These are phyloP conservation scores for Posidonia oceanica DNA, from an alignment of 116 monocot genomes.

Conservation along the genomic window DNA sequence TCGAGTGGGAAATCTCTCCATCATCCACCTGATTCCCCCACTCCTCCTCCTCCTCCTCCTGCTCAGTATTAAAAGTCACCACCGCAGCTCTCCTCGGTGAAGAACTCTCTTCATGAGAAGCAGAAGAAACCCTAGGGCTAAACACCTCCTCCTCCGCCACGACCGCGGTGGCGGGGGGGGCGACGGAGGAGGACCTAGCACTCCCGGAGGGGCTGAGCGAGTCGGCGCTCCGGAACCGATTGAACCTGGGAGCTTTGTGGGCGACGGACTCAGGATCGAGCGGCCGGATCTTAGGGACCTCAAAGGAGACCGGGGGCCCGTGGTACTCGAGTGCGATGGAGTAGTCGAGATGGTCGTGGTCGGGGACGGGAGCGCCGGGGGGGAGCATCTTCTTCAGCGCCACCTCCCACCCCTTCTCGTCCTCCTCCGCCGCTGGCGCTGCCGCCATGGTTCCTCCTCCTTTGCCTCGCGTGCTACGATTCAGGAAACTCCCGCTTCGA, in stretches of 20 bases:
- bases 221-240: not conserved
- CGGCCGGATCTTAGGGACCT: constrained; percentile 9
- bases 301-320: constrained; percentile 18
- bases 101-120: not conserved
- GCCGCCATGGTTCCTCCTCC: not conserved
- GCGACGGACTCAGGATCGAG: constrained; percentile 10
- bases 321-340: constrained; percentile 38
- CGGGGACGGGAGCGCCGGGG: constrained; percentile 21
- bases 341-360: constrained; percentile 39
- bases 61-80: constrained; percentile 10
- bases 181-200: not conserved
- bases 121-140: constrained; percentile 8
- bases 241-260: not conserved
- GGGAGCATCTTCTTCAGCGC: constrained; percentile 12
- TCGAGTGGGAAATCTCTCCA: not conserved
- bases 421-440: not conserved
- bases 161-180: not conserved
- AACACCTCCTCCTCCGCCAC: constrained; percentile 2
- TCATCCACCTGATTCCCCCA: not conserved
- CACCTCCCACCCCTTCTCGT: constrained; percentile 14
- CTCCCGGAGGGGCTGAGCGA: not conserved
- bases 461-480: not conserved
- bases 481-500: not conserved
- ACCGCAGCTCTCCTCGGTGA: constrained; percentile 3
- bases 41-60: not conserved